These are phyloP conservation scores for Rhynchospora breviuscula DNA, from an alignment of 176 grass and related monocot species.

Conservation along the genomic window DNA sequence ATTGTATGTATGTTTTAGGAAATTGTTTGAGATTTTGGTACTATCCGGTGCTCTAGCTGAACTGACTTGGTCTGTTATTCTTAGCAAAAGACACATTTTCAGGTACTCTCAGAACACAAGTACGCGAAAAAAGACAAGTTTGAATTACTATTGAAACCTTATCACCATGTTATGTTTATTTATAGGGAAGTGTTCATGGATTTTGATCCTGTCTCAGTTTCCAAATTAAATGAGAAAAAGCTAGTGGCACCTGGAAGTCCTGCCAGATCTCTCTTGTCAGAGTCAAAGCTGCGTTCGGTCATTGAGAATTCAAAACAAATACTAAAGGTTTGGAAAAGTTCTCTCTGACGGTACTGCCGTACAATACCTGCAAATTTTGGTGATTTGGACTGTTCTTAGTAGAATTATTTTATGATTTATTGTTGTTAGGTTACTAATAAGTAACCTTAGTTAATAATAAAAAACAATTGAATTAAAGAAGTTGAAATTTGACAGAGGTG, in stretches of 20 bases:
- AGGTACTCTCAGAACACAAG: conserved; percentile 33
- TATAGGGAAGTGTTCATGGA: conserved; percentile 84
- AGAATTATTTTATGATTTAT: not conserved
- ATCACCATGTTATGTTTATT: conserved; percentile 4
- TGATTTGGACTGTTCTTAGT: not conserved
- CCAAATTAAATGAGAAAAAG: conserved; percentile 81
- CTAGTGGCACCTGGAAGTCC: conserved; percentile 49
- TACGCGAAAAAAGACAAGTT: not conserved
- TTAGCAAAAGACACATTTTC: conserved; percentile 86
- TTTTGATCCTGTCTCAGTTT: conserved; percentile 65
- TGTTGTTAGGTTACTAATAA: not conserved
- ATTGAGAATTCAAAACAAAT: conserved; percentile 87
- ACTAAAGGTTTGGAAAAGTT: conserved; percentile 46
- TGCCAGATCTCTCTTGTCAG: conserved; percentile 60
- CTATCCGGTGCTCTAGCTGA: conserved; percentile 87
- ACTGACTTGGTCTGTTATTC: conserved; percentile 82
- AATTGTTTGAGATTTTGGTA: conserved; percentile 85
- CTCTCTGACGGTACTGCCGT: not conserved
- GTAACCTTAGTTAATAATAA: not conserved
- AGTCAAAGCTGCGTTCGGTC: conserved; percentile 62
- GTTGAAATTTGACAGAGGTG: not conserved
- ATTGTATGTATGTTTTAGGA: conserved; percentile 49
- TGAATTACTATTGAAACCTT: not conserved
- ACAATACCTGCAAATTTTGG: not conserved
- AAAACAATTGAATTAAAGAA: not conserved